phyloP scores from a whole-genome alignment of 2,329 filamentous ascomycete species.

The Metarhizium humberi region DNA sequence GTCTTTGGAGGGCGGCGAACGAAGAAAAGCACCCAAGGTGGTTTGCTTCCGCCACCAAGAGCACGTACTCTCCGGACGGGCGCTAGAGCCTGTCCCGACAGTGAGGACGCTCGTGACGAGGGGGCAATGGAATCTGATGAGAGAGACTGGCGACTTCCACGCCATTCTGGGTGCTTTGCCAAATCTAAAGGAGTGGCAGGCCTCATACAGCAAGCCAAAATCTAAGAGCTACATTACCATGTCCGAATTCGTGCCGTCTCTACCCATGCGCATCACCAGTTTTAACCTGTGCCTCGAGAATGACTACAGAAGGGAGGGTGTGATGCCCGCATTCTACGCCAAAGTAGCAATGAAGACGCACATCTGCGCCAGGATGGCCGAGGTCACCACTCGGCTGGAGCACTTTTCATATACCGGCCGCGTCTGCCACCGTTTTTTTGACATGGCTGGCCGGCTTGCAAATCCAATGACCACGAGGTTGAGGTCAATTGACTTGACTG shows the following conservation, averaged over 20 bases:
- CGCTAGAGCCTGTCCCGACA: constrained; percentile 28
- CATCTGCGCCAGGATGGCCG: constrained; percentile 56
- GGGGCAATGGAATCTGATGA: constrained; percentile 70
- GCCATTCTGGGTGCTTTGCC: constrained; percentile 54
- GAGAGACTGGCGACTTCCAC: constrained; percentile 52
- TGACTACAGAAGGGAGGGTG: constrained; percentile 57
- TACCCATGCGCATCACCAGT: constrained; percentile 50
- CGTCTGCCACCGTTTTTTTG: constrained; percentile 61
- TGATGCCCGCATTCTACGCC: constrained; percentile 49
- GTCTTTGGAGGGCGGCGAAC: constrained; percentile 68
- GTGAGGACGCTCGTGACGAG: constrained; percentile 62
- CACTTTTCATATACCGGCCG: constrained; percentile 65
- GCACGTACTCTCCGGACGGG: constrained; percentile 11
- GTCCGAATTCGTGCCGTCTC: constrained; percentile 48
- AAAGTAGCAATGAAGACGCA: constrained; percentile 52
- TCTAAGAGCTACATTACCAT: constrained; percentile 65
- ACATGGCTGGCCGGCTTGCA: constrained; percentile 40
- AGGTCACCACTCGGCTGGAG: constrained; percentile 51
- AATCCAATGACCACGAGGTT: constrained; percentile 42
- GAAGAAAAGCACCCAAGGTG: constrained; percentile 65
- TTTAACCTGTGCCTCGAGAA: constrained; percentile 62
- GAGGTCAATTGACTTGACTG: constrained; percentile 59
- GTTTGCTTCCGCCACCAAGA: constrained; percentile 18
- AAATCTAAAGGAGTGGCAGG: constrained; percentile 53
- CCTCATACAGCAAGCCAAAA: constrained; percentile 62